Evolutionary conservation across 371 early-diverging fungal species (phyloP).

Genomic region (Lichtheimia ornata): DNA sequence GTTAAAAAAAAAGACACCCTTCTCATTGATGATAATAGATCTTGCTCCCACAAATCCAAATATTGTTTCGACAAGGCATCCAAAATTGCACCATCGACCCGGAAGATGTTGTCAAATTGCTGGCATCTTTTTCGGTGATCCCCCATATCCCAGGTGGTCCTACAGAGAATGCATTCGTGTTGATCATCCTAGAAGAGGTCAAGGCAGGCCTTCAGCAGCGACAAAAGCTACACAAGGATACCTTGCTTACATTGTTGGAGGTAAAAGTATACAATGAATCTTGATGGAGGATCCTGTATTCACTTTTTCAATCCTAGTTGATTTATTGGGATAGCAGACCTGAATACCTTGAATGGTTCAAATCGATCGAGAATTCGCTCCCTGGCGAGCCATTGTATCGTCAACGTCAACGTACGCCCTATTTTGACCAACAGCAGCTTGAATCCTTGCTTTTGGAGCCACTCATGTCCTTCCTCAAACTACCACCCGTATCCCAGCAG

Average conservation of each 20-base stretch:
- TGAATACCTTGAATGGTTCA: conserved; percentile 36
- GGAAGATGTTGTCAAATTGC: conserved; percentile 39
- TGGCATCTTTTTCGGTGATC: conserved; percentile 39
- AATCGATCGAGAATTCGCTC: conserved; percentile 28
- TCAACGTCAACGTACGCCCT: conserved; percentile 19
- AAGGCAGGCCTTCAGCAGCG: conserved; percentile 20
- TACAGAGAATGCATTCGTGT: conserved; percentile 41
- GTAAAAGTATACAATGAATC: conserved; percentile 11
- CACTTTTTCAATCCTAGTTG: conserved; percentile 18
- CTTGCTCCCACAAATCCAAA: conserved; percentile 39
- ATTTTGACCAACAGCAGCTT: conserved; percentile 34
- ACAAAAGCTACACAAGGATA: conserved; percentile 40
- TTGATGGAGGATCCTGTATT: neutral
- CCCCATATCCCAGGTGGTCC: conserved; percentile 29
- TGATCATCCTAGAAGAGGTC: conserved; percentile 48
- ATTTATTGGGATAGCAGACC: conserved; percentile 44
- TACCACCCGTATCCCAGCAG: conserved; percentile 32
- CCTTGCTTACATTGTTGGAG: conserved; percentile 44
- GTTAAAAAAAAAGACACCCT: neutral
- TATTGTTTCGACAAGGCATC: conserved; percentile 45
- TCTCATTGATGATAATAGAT: conserved; percentile 19
- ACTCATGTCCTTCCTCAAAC: conserved; percentile 35
- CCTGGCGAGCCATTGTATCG: conserved; percentile 16
- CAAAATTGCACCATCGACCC: conserved; percentile 37
- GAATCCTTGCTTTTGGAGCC: conserved; percentile 25